These are phyloP conservation scores for Geranomyces variabilis DNA, from an alignment of 192 early-diverging fungal species.

Conservation along the genomic window DNA sequence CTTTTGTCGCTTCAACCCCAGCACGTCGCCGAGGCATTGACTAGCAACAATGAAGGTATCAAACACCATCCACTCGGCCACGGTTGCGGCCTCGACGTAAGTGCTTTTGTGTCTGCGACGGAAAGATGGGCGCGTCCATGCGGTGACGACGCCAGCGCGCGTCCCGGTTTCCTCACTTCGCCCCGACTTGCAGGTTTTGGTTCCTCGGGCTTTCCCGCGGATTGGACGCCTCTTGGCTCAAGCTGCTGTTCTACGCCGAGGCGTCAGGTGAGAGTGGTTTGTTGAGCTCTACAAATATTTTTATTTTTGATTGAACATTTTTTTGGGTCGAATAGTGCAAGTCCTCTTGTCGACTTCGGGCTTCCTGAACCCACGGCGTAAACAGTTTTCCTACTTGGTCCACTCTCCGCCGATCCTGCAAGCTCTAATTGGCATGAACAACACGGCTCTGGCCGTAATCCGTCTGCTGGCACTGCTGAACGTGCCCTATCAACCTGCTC, in stretches of 20 bases:
- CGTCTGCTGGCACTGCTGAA: neutral
- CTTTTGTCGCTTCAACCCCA: too few relatives aligned
- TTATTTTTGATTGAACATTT: neutral
- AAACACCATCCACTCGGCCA: too few relatives aligned
- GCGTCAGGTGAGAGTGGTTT: neutral
- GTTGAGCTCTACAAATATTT: neutral
- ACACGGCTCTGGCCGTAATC: neutral
- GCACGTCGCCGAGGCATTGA: too few relatives aligned
- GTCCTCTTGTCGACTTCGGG: conserved; percentile 10
- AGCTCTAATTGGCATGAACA: conserved; percentile 3
- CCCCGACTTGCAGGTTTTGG: too few relatives aligned
- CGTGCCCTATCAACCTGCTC: neutral
- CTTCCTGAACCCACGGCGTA: neutral
- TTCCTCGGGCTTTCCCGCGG: too few relatives aligned
- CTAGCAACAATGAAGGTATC: too few relatives aligned
- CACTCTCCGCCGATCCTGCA: neutral
- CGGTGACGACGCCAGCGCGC: too few relatives aligned
- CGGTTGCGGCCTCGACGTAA: too few relatives aligned
- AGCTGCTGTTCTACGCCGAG: conserved; percentile 3
- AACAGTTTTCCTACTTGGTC: neutral
- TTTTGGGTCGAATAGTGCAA: conserved; percentile 1
- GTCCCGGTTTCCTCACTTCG: too few relatives aligned
- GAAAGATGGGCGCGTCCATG: too few relatives aligned
- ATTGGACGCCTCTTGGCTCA: neutral
- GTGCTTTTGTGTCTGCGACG: too few relatives aligned